These are phyloP conservation scores for Ceratobasidium sp. DNA, from an alignment of 1,284 basidiomycete species.

Conservation along the genomic window DNA sequence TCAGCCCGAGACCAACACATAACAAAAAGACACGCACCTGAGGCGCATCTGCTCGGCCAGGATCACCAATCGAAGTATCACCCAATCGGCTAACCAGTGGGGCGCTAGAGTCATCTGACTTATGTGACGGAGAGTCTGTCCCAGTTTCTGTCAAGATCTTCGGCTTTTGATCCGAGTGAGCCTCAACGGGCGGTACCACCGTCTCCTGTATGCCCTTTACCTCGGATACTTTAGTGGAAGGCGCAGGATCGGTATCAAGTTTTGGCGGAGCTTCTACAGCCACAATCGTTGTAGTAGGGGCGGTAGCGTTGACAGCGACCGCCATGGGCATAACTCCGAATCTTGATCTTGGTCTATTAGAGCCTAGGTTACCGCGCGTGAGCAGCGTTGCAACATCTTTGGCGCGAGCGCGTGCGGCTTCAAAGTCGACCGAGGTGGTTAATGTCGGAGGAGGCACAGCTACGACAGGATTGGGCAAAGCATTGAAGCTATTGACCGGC, in stretches of 20 bases:
- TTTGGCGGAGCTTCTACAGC: background rate
- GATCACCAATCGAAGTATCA: constrained; percentile 20
- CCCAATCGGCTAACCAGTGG: constrained; percentile 19
- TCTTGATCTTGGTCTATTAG: constrained; percentile 15
- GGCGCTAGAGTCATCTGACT: constrained; percentile 33
- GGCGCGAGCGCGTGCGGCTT: constrained; percentile 29
- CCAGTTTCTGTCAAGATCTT: background rate
- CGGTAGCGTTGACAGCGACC: background rate
- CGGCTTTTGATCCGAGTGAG: constrained; percentile 2
- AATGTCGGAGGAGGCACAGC: background rate
- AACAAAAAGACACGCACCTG: constrained; percentile 15
- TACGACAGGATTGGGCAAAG: constrained; percentile 3
- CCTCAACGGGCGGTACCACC: background rate
- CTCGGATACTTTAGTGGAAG: background rate
- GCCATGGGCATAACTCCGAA: background rate
- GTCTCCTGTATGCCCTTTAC: constrained; percentile 1
- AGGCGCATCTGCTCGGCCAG: background rate
- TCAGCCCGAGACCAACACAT: constrained; percentile 9
- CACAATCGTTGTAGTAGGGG: background rate
- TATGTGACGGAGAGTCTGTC: constrained; percentile 4
- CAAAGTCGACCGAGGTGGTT: constrained; percentile 15
- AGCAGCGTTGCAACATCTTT: constrained; percentile 25
- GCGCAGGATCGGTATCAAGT: background rate
- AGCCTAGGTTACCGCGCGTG: background rate
- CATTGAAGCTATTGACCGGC: constrained; percentile 9